phyloP scores from a whole-genome alignment of 2,329 filamentous ascomycete genomes.

The Neonectria hederae region DNA sequence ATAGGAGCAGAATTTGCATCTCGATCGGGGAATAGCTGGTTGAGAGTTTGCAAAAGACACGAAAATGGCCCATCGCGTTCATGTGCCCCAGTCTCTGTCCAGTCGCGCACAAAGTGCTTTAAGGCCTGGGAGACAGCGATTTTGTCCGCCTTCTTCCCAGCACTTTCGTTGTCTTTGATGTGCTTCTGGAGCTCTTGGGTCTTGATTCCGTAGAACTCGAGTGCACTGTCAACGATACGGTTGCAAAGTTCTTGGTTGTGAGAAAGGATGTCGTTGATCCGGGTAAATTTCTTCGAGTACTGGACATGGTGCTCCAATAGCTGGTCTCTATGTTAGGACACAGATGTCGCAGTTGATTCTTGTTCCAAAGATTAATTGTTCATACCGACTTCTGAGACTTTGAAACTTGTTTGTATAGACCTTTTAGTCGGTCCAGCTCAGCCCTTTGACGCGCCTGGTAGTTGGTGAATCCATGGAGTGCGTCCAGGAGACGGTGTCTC shows the following conservation, averaged over 20 bases:
- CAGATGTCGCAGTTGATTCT: neutral
- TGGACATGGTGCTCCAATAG: conserved; percentile 65
- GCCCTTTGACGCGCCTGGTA: conserved; percentile 49
- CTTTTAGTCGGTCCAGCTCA: conserved; percentile 49
- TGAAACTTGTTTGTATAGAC: conserved; percentile 49
- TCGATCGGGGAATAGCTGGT: conserved; percentile 44
- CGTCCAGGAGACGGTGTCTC: conserved; percentile 52
- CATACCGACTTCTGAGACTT: conserved; percentile 47
- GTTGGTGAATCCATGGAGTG: conserved; percentile 49
- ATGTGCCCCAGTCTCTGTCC: conserved; percentile 57
- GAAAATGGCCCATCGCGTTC: conserved; percentile 57
- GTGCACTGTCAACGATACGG: conserved; percentile 54
- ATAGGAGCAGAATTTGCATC: conserved; percentile 26
- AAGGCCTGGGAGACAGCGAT: conserved; percentile 61
- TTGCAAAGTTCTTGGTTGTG: conserved; percentile 58
- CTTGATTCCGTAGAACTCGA: conserved; percentile 57
- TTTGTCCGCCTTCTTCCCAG: conserved; percentile 53
- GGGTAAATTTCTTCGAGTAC: conserved; percentile 64
- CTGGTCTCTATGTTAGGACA: conserved; percentile 37
- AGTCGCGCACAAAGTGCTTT: conserved; percentile 68
- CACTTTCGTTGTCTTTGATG: conserved; percentile 49
- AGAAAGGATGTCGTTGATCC: conserved; percentile 53
- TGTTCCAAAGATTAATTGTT: no score
- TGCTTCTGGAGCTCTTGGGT: conserved; percentile 56
- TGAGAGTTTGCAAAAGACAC: conserved; percentile 49